Conservation (phyloP, 2,329 filamentous ascomycete species). For the Ceratocystis cubensis region DNA sequence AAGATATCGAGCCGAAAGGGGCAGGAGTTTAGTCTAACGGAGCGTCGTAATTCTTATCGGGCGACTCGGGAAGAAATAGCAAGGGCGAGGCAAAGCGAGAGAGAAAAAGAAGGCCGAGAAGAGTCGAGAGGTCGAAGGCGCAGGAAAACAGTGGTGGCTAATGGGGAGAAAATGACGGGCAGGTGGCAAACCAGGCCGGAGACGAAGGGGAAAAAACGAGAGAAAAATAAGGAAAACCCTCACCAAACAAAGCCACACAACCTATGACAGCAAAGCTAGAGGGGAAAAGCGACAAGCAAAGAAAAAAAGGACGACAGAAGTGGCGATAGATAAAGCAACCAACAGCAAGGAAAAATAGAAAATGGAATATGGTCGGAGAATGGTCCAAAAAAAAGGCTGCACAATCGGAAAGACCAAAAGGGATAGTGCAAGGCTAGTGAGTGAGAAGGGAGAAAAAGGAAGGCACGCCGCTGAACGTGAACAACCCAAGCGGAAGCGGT, state of each 20-base stretch:
- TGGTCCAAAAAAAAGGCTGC: no score
- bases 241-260: background rate
- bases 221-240: background rate
- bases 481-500: no score
- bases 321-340: no score
- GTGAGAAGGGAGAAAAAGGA: no score
- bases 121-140: background rate
- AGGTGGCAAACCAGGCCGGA: constrained; percentile 4
- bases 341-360: no score
- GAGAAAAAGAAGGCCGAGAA: background rate
- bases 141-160: background rate
- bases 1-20: background rate
- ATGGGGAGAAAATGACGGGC: background rate
- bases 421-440: no score
- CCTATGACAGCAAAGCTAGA: no score
- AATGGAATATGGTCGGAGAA: no score
- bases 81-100: background rate
- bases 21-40: background rate
- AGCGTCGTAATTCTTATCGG: background rate
- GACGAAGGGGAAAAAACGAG: background rate
- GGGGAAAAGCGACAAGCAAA: no score
- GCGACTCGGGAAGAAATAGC: background rate
- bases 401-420: no score
- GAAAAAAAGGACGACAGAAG: no score
- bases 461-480: no score